Base-by-base conservation (phyloP, 352 stramenopile genomes). In the Phytopythium kandeliae region DNA sequence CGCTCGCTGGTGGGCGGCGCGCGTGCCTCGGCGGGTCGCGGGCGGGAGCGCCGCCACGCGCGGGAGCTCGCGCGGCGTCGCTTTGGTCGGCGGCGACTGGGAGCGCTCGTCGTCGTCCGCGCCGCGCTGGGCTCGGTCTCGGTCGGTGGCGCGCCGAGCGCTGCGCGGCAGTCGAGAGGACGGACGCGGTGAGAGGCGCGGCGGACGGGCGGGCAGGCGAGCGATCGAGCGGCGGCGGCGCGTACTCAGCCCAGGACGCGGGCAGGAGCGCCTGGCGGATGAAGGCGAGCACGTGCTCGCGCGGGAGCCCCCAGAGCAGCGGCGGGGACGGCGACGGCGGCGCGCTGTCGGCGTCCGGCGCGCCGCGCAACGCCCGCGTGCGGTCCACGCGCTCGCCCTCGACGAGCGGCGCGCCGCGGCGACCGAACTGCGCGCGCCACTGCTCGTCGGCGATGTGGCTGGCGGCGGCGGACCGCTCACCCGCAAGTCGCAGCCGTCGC, bases 201-300 rank as follows among this genome's bases (percentile, higher is more conserved):
- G 28, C 4, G 4, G 4, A 31, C 9, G 28, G 28, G 28, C 28
- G 28, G 4, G 9, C 9, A 9, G 28, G 4, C 28, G 28, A 31
- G 28, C 28, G 4, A 4, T 10, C 28, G 28, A 42, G 36, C 36
- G 16, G n/a, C n/a, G n/a, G n/a, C n/a, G 28, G 28, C 28, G 8
- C 59, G 36, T 61, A 92, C 81, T 64, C 77, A 42, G 60, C 62
- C 71, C 74, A 88, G 17, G 69, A 74, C n/a, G 70, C 60, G 13
- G 78, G 78, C 49, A 89, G 69, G 31, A 92, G 63, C 0, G 81
- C 86, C 55, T 89, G 81, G 5, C 76, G 74, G 47, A 92, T 89
- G 56, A 83, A 92, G 30, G 87, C 76, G 38, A 89, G 58, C 42
- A 89, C 81, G 45, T 89, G 73, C 40, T 89, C 78, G 21, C 76